Conservation (phyloP, 2,329 filamentous ascomycete genomes). For the Cladosporium sphaerospermum region DNA sequence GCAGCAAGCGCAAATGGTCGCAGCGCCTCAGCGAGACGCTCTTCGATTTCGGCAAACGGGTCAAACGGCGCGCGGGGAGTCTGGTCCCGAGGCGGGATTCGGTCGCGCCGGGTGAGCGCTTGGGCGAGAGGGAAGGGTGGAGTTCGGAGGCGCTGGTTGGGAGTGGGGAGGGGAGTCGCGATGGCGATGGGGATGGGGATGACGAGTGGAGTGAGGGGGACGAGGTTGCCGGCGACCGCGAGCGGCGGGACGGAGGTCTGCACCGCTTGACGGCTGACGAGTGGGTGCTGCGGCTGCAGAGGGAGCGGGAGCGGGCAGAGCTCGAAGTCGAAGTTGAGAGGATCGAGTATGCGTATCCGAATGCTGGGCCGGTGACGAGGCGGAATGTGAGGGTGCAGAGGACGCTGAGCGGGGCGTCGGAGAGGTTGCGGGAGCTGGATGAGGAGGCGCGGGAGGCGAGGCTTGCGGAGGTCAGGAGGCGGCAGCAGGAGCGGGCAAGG, state of each 20-base stretch:
- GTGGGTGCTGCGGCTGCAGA: too few relatives aligned
- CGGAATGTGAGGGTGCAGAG: background rate
- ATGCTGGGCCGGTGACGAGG: background rate
- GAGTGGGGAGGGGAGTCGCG: conserved; percentile 1
- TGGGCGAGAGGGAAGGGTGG: background rate
- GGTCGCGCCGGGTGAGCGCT: background rate
- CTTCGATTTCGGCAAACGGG: background rate
- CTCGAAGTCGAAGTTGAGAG: background rate
- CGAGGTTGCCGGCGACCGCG: too few relatives aligned
- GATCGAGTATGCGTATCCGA: background rate
- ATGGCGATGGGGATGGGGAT: background rate
- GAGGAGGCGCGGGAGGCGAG: background rate
- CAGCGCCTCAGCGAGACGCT: background rate
- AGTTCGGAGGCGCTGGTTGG: background rate
- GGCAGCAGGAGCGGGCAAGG: background rate
- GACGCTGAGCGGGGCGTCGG: background rate
- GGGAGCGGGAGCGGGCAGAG: too few relatives aligned
- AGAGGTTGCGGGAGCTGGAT: background rate
- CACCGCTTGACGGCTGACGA: too few relatives aligned
- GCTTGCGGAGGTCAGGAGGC: background rate
- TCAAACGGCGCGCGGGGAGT: background rate
- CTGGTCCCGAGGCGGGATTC: background rate
- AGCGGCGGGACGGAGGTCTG: too few relatives aligned
- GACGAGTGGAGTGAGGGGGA: too few relatives aligned
- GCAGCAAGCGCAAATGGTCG: background rate